Base-by-base conservation (phyloP, 768 basidiomycete genomes). In the Agrocybe praecox region DNA sequence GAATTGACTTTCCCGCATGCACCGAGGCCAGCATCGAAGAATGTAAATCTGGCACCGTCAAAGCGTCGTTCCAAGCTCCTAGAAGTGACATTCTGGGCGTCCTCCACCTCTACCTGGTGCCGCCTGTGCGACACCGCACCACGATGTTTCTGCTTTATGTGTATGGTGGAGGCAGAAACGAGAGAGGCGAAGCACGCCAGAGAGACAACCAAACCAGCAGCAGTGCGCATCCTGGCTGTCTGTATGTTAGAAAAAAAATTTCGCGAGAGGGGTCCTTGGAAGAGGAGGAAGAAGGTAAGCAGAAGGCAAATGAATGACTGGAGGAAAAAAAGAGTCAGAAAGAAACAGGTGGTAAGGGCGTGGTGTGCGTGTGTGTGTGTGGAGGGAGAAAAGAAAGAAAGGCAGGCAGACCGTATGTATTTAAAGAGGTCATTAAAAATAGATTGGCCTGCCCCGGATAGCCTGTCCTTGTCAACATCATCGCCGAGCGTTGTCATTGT, bases 11-110 rank as follows among this genome's bases (percentile, higher is more conserved):
- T 52, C 33, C 70, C 71, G 55, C 72, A 74, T 47, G 72, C 72
- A 23, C 72, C 72, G 12, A 67, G 62, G 7, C 70, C 72, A 44
- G 68, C 70, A 48, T 76, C 78, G 61, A 84, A 88, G 55, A 76
- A 87, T n/a, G 85, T 81, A 65, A 83, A 83, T 48, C 79, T 77
- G 3, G 77, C 71, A 45, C 58, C 59, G 36, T 59, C 59, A 57
- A 70, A 80, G 10, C 81, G 79, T 61, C 74, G 79, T 43, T 75
- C 72, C 47, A 82, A 46, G 17, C 51, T 32, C 43, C 61, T 63
- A 11, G 56, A 46, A 24, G 62, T 63, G 34, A 65, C 29, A 44
- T 66, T 66, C 33, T 58, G 56, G 36, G 45, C 34, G 5, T 14
- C 36, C n/a, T 40, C 36, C 4, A 44, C 45, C 33, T 19, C 52